phyloP scores from a whole-genome alignment of 2,329 filamentous ascomycete genomes.

The Penicillium sumatraense region DNA sequence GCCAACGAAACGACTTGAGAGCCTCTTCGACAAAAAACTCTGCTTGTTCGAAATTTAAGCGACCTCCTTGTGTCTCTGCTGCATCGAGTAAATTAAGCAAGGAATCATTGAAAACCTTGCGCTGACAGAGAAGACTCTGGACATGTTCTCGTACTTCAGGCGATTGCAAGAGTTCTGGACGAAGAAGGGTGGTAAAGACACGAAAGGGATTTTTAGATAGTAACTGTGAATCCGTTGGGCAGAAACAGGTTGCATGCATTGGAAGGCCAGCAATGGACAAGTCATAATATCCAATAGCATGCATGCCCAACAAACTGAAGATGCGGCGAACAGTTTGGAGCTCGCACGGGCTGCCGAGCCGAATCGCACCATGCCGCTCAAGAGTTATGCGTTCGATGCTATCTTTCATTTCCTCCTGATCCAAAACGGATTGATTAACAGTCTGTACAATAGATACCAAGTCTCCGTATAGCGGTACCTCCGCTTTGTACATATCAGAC shows the following conservation, averaged over 20 bases:
- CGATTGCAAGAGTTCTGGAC: conserved; percentile 44
- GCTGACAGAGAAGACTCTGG: background rate
- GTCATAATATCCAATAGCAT: conserved; percentile 56
- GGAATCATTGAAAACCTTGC: background rate
- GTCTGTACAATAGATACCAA: conserved; percentile 23
- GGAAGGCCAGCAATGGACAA: conserved; percentile 49
- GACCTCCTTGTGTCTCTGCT: background rate
- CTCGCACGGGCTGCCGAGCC: background rate
- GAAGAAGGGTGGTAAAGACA: conserved; percentile 38
- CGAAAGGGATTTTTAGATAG: conserved; percentile 48
- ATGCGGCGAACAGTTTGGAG: conserved; percentile 37
- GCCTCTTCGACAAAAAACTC: conserved; percentile 44
- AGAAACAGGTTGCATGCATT: conserved; percentile 55
- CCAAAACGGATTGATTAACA: conserved; percentile 10
- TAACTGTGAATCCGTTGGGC: conserved; percentile 35
- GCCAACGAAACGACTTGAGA: conserved; percentile 51
- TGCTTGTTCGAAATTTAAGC: conserved; percentile 14
- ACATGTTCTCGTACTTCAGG: conserved; percentile 34
- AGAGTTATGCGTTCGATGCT: background rate
- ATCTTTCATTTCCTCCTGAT: background rate
- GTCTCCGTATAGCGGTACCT: conserved; percentile 26
- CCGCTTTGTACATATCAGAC: conserved; percentile 26
- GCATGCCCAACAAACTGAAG: conserved; percentile 49
- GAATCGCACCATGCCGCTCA: background rate
- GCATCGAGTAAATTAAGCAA: background rate